Evolutionary conservation across 768 basidiomycete species (phyloP).

Genomic region (Mycena chlorophos): DNA sequence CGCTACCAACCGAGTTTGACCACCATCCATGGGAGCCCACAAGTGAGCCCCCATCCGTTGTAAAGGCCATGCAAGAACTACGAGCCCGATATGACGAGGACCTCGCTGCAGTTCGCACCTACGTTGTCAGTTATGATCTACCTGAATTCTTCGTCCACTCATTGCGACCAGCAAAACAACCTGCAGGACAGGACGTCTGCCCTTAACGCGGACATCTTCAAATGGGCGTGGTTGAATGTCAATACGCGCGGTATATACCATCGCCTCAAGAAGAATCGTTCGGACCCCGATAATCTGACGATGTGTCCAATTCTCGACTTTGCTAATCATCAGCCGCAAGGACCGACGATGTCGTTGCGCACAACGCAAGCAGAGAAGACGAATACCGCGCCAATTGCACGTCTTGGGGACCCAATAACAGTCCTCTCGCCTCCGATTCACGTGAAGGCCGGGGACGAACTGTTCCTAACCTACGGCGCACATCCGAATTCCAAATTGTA

Average conservation of each 20-base stretch:
- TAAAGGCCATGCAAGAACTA: conserved; percentile 42
- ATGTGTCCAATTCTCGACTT: conserved; percentile 91
- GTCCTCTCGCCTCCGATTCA: conserved; percentile 49
- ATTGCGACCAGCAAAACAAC: conserved; percentile 21
- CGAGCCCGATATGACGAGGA: conserved; percentile 55
- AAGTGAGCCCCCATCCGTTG: conserved; percentile 42
- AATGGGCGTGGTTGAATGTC: conserved; percentile 95
- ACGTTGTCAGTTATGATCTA: conserved; percentile 48
- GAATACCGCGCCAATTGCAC: conserved; percentile 35
- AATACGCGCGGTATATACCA: conserved; percentile 91
- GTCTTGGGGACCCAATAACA: conserved; percentile 47
- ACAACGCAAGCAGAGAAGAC: conserved; percentile 37
- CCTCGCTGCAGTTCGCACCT: conserved; percentile 51
- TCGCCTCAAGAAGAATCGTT: conserved; percentile 48
- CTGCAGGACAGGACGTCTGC: no score
- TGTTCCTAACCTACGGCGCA: conserved; percentile 76
- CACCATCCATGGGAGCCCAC: conserved; percentile 65
- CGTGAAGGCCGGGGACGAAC: conserved; percentile 54
- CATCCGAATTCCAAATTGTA: conserved; percentile 80
- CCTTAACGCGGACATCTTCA: conserved; percentile 46
- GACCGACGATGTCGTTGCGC: conserved; percentile 46
- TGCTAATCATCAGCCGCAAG: conserved; percentile 67
- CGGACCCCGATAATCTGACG: conserved; percentile 75
- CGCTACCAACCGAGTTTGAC: conserved; percentile 71
- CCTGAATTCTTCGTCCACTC: neutral